phyloP scores from a whole-genome alignment of 768 basidiomycete species.

The Tubosaeta brunneosetosa region DNA sequence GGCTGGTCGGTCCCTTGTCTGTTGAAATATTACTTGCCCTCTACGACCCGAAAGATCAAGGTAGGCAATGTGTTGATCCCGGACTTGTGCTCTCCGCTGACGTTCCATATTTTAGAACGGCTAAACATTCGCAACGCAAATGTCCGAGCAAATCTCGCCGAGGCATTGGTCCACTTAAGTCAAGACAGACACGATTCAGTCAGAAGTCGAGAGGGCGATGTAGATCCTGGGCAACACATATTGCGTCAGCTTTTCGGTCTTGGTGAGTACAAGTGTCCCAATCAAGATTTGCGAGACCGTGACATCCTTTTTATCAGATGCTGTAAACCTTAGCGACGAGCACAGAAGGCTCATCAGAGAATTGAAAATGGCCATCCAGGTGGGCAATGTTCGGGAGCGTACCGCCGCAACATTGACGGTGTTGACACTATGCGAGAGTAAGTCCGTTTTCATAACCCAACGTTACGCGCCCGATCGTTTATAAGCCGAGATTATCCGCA shows the following conservation, averaged over 20 bases:
- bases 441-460: background rate
- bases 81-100: background rate
- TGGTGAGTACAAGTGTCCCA: slow-evolving; percentile 1
- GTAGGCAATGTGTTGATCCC: background rate
- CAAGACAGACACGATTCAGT: background rate
- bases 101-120: background rate
- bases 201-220: background rate
- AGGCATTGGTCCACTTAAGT: slow-evolving; percentile 8
- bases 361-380: slow-evolving; percentile 3
- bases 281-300: background rate
- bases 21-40: slow-evolving; percentile 18
- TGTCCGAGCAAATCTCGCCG: slow-evolving; percentile 17
- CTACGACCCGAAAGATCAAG: background rate
- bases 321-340: background rate
- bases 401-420: slow-evolving; percentile 22
- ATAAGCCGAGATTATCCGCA: slow-evolving; percentile 7
- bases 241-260: slow-evolving; percentile 16
- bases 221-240: background rate
- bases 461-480: background rate
- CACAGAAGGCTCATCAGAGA: slow-evolving; percentile 12
- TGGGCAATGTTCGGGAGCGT: slow-evolving; percentile 10
- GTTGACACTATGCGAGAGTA: slow-evolving; percentile 20
- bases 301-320: slow-evolving; percentile 3
- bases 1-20: slow-evolving; percentile 16
- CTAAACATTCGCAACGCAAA: slow-evolving; percentile 4